phyloP scores from a whole-genome alignment of 2,329 filamentous ascomycete genomes.

The Calonectria hawksworthii region DNA sequence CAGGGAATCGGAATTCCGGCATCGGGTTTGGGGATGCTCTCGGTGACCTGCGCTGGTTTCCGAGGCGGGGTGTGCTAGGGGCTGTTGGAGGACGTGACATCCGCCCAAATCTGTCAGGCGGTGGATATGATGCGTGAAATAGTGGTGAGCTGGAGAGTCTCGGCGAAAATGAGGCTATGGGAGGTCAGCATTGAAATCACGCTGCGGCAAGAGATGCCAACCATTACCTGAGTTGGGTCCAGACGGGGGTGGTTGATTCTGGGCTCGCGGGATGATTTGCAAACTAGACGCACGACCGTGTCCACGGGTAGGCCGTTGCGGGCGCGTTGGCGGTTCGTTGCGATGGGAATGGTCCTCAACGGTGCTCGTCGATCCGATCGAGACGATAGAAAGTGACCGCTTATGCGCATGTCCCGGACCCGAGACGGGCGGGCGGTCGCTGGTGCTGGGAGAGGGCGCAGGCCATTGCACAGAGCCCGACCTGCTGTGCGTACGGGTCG shows the following conservation, averaged over 20 bases:
- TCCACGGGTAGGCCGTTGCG: conserved; percentile 69
- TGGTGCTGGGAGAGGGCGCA: conserved; percentile 46
- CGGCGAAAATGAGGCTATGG: conserved; percentile 55
- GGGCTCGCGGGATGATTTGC: conserved; percentile 69
- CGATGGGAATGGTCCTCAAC: conserved; percentile 62
- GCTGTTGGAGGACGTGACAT: conserved; percentile 58
- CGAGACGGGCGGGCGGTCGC: conserved; percentile 40
- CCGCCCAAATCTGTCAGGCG: conserved; percentile 62
- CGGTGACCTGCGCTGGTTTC: conserved; percentile 55
- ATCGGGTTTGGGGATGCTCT: conserved; percentile 59
- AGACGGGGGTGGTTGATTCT: conserved; percentile 63
- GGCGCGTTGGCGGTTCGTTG: conserved; percentile 57
- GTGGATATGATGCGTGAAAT: conserved; percentile 69
- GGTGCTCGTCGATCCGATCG: conserved; percentile 72
- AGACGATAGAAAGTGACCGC: conserved; percentile 86
- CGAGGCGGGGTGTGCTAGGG: conserved; percentile 60
- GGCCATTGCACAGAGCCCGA: conserved; percentile 65
- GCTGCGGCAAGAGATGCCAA: not conserved
- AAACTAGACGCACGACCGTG: conserved; percentile 87
- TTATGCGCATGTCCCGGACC: conserved; percentile 72
- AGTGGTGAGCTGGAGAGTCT: conserved; percentile 65
- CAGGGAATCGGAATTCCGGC: conserved; percentile 71
- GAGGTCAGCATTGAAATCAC: conserved; percentile 30
- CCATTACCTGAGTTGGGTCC: conserved; percentile 57
- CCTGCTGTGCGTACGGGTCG: conserved; percentile 59